These are phyloP conservation scores for Globisporangium orthogonon DNA, from an alignment of 352 stramenopile species.

Conservation along the genomic window DNA sequence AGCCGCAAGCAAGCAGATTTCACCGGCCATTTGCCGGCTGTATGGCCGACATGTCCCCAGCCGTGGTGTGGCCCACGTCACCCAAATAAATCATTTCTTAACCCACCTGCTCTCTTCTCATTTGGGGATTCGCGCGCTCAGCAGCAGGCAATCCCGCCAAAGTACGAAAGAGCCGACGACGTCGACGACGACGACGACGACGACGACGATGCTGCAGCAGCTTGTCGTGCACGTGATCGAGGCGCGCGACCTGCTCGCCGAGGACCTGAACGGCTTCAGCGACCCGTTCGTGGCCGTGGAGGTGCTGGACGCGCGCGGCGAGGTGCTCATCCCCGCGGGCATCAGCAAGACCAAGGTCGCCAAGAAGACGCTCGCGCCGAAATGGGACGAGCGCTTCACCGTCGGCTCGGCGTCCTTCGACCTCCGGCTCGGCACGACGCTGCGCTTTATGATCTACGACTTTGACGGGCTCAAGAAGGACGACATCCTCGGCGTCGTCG, in stretches of 20 bases:
- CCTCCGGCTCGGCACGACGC: conserved; percentile 48
- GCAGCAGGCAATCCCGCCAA: too few species aligned
- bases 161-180: too few species aligned
- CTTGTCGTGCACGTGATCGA: conserved; percentile 42
- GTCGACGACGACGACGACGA: too few species aligned
- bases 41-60: too few species aligned
- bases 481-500: conserved; percentile 62
- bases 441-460: conserved; percentile 54
- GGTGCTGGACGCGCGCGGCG: conserved; percentile 44
- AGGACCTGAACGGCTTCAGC: conserved; percentile 65
- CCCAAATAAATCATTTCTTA: too few species aligned
- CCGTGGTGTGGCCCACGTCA: too few species aligned
- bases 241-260: conserved; percentile 51
- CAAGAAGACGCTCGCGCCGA: conserved; percentile 42
- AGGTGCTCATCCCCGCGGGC: conserved; percentile 27
- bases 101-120: too few species aligned
- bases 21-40: too few species aligned
- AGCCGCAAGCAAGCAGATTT: too few species aligned
- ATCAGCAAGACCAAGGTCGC: conserved; percentile 40
- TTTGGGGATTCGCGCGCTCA: too few species aligned
- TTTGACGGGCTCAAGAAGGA: conserved; percentile 56
- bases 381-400: conserved; percentile 42
- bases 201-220: conserved; percentile 16
- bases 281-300: conserved; percentile 60
- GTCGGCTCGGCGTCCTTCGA: conserved; percentile 45